These are phyloP conservation scores for Spergularia bocconei DNA, from an alignment of 148 eudicot genomes.

Conservation along the genomic window DNA sequence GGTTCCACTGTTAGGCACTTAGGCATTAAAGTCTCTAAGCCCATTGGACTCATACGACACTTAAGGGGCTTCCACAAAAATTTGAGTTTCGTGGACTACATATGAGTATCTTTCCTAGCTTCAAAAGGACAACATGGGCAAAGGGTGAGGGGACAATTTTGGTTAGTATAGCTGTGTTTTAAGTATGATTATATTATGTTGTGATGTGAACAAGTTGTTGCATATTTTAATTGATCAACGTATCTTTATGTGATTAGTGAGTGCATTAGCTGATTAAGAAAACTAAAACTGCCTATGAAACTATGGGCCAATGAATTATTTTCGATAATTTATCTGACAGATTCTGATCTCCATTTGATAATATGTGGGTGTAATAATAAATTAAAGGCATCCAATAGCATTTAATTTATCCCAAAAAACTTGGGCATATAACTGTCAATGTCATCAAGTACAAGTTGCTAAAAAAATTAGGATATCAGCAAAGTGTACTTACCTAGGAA, in stretches of 20 bases:
- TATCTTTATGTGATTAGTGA: conserved; percentile 9
- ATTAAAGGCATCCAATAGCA: conserved; percentile 6
- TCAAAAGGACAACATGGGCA: too few species aligned
- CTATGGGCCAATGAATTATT: conserved; percentile 11
- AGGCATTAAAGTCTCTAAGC: too few species aligned
- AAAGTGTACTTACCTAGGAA: conserved; percentile 36
- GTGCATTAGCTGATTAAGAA: conserved; percentile 5
- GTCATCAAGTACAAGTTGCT: conserved; percentile 29
- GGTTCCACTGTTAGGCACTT: too few species aligned
- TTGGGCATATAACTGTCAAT: conserved; percentile 25
- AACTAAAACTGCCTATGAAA: conserved; percentile 16
- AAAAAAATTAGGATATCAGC: not conserved
- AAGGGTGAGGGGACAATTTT: not conserved
- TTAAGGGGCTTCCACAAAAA: too few species aligned
- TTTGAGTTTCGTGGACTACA: too few species aligned
- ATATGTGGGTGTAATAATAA: conserved; percentile 22
- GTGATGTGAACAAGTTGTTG: conserved; percentile 4
- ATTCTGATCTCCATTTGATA: conserved; percentile 17
- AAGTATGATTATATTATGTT: not conserved
- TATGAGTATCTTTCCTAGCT: too few species aligned
- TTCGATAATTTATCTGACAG: conserved; percentile 9
- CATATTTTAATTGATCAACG: not conserved
- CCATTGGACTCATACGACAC: too few species aligned
- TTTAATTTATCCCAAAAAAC: conserved; percentile 20
- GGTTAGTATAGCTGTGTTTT: not conserved